Conservation (phyloP, 768 basidiomycete species). For the Mycena kentingensis region DNA sequence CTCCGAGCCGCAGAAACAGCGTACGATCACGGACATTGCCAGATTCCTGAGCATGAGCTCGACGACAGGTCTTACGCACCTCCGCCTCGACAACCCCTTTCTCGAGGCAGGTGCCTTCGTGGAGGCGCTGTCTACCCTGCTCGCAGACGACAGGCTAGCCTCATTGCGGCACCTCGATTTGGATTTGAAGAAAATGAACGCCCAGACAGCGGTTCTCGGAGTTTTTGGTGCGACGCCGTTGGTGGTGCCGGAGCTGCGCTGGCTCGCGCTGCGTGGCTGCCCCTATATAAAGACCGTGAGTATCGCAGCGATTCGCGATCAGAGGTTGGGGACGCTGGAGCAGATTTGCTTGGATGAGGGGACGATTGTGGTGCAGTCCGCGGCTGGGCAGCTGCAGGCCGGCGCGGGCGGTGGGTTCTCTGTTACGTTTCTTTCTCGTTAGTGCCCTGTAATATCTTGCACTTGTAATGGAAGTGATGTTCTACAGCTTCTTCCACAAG, state of each 20-base stretch:
- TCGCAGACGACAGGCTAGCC: background rate
- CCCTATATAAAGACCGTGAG: background rate
- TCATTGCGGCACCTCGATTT: background rate
- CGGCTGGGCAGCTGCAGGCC: too few species aligned
- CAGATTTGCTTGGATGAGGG: background rate
- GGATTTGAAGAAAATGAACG: background rate
- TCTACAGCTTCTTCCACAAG: too few species aligned
- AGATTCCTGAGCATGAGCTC: too few species aligned
- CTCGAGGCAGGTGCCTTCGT: background rate
- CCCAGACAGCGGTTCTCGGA: background rate
- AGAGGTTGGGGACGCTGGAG: background rate
- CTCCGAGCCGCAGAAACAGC: too few species aligned
- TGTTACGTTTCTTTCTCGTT: too few species aligned
- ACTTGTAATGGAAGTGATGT: too few species aligned
- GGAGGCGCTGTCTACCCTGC: background rate
- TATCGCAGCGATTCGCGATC: background rate
- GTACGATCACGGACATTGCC: too few species aligned
- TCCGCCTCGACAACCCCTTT: background rate
- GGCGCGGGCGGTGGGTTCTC: too few species aligned
- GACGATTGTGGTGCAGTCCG: too few species aligned
- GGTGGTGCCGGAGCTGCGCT: background rate
- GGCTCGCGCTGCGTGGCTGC: background rate
- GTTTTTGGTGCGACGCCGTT: background rate
- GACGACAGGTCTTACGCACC: background rate
- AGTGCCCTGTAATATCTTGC: too few species aligned